Evolutionary conservation across 805 yeast genomes (phyloP).

Genomic region (Candida cerambycidarum): DNA sequence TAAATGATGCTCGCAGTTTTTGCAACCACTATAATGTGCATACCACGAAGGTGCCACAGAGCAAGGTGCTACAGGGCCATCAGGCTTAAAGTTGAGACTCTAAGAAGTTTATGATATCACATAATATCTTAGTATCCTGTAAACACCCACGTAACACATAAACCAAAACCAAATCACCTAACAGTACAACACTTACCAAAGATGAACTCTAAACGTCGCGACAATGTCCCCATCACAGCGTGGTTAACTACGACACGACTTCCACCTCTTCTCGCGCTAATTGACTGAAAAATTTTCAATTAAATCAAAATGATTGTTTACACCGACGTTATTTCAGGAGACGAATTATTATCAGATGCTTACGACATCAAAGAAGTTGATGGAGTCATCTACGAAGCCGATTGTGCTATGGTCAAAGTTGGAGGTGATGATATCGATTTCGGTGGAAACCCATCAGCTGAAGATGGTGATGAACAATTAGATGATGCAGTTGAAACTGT

Average conservation of each 20-base stretch:
- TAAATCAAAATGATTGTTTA: conserved; percentile 39
- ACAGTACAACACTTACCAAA: no score
- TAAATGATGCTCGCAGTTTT: no score
- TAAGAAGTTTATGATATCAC: no score
- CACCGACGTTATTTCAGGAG: conserved; percentile 84
- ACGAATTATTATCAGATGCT: conserved; percentile 96
- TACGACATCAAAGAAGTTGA: conserved; percentile 87
- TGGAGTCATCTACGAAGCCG: conserved; percentile 92
- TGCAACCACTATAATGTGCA: no score
- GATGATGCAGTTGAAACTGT: conserved; percentile 89
- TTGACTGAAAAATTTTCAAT: conserved; percentile 12
- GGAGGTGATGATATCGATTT: conserved; percentile 93
- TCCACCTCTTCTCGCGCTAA: not conserved
- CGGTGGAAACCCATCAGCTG: conserved; percentile 99
- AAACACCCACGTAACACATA: no score
- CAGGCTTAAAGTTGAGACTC: no score
- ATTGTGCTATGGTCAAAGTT: conserved; percentile 89
- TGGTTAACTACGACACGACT: not conserved
- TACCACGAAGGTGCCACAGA: no score
- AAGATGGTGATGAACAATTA: conserved; percentile 73
- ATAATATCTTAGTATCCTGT: no score
- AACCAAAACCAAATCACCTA: no score
- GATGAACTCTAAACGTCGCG: no score
- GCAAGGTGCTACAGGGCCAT: no score
- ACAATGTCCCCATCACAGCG: no score